Conservation (phyloP, 148 eudicot species). For the Vaccinium corymbosum region DNA sequence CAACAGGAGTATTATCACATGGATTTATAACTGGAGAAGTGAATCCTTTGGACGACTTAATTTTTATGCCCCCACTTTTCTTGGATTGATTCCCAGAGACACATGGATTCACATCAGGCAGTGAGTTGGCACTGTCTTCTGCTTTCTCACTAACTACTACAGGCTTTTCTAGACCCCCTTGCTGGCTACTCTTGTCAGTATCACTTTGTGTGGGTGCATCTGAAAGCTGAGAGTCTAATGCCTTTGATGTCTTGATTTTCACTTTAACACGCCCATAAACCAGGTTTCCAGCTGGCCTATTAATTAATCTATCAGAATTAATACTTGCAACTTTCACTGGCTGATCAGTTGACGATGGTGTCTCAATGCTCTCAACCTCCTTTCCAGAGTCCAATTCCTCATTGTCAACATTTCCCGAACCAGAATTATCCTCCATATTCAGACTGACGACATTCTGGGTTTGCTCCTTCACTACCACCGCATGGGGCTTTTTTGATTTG, state of each 20-base stretch:
- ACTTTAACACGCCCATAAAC: conserved; percentile 88
- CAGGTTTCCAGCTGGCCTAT: conserved; percentile 50
- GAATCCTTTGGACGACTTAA: conserved; percentile 48
- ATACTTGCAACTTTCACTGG: conserved; percentile 33
- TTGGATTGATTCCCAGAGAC: conserved; percentile 29
- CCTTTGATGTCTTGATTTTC: conserved; percentile 61
- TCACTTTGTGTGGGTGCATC: conserved; percentile 50
- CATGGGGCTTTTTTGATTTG: conserved; percentile 43
- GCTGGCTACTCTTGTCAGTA: conserved; percentile 49
- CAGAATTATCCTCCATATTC: conserved; percentile 48
- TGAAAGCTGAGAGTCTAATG: conserved; percentile 41
- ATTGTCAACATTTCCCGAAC: conserved; percentile 43
- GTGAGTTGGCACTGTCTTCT: conserved; percentile 61
- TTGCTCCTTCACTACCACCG: conserved; percentile 23
- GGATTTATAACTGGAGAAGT: conserved; percentile 35
- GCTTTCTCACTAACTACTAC: conserved; percentile 36
- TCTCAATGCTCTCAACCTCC: conserved; percentile 40
- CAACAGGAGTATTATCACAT: conserved; percentile 30
- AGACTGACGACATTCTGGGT: conserved; percentile 26
- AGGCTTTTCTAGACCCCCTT: conserved; percentile 40
- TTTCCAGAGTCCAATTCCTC: conserved; percentile 41
- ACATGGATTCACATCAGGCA: conserved; percentile 33
- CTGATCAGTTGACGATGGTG: conserved; percentile 39
- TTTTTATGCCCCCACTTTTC: conserved; percentile 51
- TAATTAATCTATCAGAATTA: conserved; percentile 28